phyloP scores from a whole-genome alignment of 1,139 yeast genomes.

The Candida sanyaensis region DNA sequence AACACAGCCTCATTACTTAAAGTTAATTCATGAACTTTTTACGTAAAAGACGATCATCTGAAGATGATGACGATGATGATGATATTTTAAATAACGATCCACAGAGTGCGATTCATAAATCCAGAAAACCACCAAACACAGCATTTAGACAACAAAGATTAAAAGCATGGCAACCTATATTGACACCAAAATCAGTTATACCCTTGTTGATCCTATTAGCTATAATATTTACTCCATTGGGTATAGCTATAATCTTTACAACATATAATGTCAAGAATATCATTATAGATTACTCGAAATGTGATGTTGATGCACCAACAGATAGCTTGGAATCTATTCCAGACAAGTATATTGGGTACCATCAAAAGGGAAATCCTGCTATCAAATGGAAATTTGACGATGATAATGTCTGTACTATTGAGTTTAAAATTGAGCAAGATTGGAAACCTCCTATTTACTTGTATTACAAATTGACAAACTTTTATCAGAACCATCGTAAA shows the following conservation, averaged over 20 bases:
- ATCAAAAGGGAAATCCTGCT: slow-evolving; percentile 41
- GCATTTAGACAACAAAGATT: slow-evolving; percentile 75
- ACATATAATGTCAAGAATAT: slow-evolving; percentile 62
- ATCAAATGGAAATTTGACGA: slow-evolving; percentile 58
- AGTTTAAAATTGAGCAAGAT: slow-evolving; percentile 60
- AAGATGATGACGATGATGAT: slow-evolving; percentile 31
- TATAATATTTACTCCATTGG: slow-evolving; percentile 72
- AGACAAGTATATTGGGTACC: slow-evolving; percentile 48
- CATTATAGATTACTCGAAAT: slow-evolving; percentile 59
- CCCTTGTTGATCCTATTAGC: slow-evolving; percentile 65
- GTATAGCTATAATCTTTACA: slow-evolving; percentile 64
- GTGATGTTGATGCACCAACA: slow-evolving; percentile 42
- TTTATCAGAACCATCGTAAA: slow-evolving; percentile 77
- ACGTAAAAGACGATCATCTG: slow-evolving; percentile 33
- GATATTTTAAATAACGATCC: slow-evolving; percentile 18
- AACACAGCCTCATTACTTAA: not conserved
- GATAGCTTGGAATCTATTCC: slow-evolving; percentile 48
- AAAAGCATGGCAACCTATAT: slow-evolving; percentile 83
- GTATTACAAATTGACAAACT: slow-evolving; percentile 72
- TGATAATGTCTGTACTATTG: slow-evolving; percentile 49
- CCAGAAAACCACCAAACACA: slow-evolving; percentile 73
- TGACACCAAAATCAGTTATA: slow-evolving; percentile 74
- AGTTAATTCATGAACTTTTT: slow-evolving; percentile 35
- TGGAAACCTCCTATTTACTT: slow-evolving; percentile 62
- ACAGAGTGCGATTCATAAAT: slow-evolving; percentile 39